Evolutionary conservation across 179 eudicot species (phyloP), one percentile per base, ranked within the genome.

Genomic region (Beta corolliflora): DNA sequence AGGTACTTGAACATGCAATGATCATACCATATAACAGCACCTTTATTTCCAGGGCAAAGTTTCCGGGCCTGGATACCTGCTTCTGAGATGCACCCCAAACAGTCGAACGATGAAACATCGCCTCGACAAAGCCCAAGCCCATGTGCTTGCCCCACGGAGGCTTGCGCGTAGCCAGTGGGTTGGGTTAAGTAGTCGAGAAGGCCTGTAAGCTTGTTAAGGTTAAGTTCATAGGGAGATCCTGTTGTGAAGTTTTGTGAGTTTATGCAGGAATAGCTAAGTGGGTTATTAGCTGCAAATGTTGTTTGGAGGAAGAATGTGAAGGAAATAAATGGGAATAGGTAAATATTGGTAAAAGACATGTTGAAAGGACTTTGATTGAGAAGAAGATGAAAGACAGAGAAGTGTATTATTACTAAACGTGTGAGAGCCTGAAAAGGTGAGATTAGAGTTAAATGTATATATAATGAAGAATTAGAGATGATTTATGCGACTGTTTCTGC

Each of bases 91-190:
- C 83, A 81, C 3, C 11, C 25, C 50, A 67, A 29, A n/a, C 79
- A 81, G 31, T 77, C 83, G 14, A 46, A 68, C 25, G 83, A 55
- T 0, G 79, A 81, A 13, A 76, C 74, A 7, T 81, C 83, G 8
- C 83, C 83, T 23, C 79, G 56, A 75, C 83, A 75, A 25, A 79
- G 75, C n/a, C 79, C 79, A 18, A 81, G 79, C 59, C 79, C 79
- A 9, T n/a, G 53, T 12, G 71, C 68, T 75, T 74, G 79, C 16
- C 78, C 83, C 21, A 80, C 6, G 1, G 69, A 56, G 14, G 75
- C 79, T 31, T 81, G 75, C 10, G 69, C 70, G 12, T 54, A 81
- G 60, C 83, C 83, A 1, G 80, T 21, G 13, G 67, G 60, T 16
- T 71, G 83, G 44, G 76, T 52, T 46, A 76, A 23, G 69, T 31